Base-by-base conservation (phyloP, 371 early-diverging fungal species). In the Conidiobolus incongruus region DNA sequence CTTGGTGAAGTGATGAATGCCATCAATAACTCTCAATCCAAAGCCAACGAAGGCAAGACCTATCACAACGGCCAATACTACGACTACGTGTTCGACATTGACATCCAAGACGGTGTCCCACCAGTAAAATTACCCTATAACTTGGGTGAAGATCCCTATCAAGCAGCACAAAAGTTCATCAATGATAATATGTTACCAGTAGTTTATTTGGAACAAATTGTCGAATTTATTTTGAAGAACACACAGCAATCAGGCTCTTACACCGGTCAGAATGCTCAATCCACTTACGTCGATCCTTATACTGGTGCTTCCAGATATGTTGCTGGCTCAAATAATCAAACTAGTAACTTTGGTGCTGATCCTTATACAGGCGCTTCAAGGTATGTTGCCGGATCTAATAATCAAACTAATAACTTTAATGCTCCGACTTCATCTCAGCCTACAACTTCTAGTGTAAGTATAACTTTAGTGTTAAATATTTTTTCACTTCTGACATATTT, bases 21-120 rank as follows among this genome's bases (percentile, higher is more conserved):
- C 1, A 76, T 77, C 3, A 26, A 26, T 8, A 26, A 26, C 26
- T 26, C 26, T 8, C 26, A 26, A 26, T 3, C 26, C 3, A 26
- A 26, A 21, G 88, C 81, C 0, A 60, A 66, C 1, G 55, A 66
- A 10, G 56, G 72, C 26, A 91, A 87, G 52, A 75, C 82, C 51
- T 49, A 75, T 4, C 77, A 71, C 53, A 68, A 76, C 7, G 95
- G 95, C 35, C 65, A 70, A 36, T 91, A 93, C 50, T 97, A 95
- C 52, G 98, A 97, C 53, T 90, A 83, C 56, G 91, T 97, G 7
- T 97, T 97, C 65, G 93, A 92, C 51, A 82, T 97, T 24, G 95
- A 95, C 50, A 69, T 95, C 15, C 78, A 76, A 12, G 81, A 80
- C 19, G 78, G 78, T 2, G 62, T 52, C 2, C 76, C 80, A 19